phyloP scores from a whole-genome alignment of 2,329 filamentous ascomycete genomes.

The Curvularia sp. region DNA sequence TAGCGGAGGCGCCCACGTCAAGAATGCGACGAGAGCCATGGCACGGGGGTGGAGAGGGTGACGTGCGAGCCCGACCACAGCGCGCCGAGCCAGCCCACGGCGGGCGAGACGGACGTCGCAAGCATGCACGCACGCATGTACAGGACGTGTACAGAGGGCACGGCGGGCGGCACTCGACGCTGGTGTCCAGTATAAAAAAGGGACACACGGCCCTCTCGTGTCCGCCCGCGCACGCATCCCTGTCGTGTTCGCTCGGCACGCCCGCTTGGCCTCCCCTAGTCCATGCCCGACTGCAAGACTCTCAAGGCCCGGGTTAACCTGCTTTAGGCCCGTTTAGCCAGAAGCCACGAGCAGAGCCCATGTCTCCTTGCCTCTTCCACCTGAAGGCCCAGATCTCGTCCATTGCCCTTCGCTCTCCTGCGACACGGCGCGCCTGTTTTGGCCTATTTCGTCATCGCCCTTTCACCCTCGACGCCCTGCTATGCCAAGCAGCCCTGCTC shows the following conservation, averaged over 20 bases:
- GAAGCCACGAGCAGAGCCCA: constrained; percentile 31
- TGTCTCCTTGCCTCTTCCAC: constrained; percentile 35
- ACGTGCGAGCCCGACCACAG: neutral
- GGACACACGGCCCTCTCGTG: constrained; percentile 2
- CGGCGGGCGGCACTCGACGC: no score
- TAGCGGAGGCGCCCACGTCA: constrained; percentile 7
- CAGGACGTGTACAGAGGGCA: no score
- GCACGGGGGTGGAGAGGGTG: neutral
- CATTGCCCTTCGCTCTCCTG: constrained; percentile 26
- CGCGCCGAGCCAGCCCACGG: no score
- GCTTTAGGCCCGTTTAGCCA: constrained; percentile 39
- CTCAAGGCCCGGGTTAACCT: constrained; percentile 33
- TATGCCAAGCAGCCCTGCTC: constrained; percentile 21
- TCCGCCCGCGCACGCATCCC: constrained; percentile 8
- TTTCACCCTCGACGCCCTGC: constrained; percentile 21
- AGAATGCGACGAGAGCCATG: neutral
- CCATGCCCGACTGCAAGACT: constrained; percentile 32
- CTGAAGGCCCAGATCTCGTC: constrained; percentile 36
- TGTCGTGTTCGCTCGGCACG: constrained; percentile 22
- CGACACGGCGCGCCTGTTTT: constrained; percentile 28
- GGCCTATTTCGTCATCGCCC: constrained; percentile 34
- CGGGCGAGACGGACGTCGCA: no score
- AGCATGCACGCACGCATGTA: no score
- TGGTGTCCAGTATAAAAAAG: constrained; percentile 1
- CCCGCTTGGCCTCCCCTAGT: constrained; percentile 25